Evolutionary conservation across 768 basidiomycete species (phyloP).

Genomic region (Tricholoma matsutake): DNA sequence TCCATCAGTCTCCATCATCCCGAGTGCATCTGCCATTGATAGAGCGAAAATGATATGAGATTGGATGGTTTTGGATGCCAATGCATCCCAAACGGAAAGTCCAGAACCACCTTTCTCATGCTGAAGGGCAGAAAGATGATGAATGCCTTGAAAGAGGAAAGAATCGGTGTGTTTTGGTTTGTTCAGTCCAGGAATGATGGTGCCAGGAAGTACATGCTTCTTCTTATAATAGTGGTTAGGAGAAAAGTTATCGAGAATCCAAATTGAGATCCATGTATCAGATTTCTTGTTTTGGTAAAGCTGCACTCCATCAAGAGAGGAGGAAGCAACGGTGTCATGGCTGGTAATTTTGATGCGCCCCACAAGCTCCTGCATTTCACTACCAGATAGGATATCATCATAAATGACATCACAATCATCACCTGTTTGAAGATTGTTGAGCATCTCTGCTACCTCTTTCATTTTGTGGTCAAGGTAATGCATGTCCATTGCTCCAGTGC

Average conservation of each 20-base stretch:
- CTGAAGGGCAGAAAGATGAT: constrained; percentile 23
- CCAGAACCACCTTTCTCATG: constrained; percentile 12
- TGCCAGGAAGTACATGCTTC: no score
- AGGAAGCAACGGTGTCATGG: no score
- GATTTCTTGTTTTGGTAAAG: no score
- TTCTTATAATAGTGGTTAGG: no score
- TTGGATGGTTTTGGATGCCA: constrained; percentile 5
- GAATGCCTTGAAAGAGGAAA: constrained; percentile 13
- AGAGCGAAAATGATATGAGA: constrained; percentile 16
- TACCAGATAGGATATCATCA: constrained; percentile 30
- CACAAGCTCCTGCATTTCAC: constrained; percentile 25
- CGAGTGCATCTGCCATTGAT: constrained; percentile 26
- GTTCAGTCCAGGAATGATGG: no score
- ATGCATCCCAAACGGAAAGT: constrained; percentile 23
- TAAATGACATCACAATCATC: constrained; percentile 10
- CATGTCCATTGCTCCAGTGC: constrained; percentile 24
- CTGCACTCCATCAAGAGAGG: no score
- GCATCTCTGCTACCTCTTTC: constrained; percentile 1
- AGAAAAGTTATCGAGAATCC: no score
- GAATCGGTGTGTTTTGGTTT: no score
- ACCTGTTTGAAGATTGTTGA: constrained; percentile 9
- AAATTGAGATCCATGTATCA: no score
- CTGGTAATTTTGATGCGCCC: constrained; percentile 16
- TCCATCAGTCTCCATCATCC: constrained; percentile 21
- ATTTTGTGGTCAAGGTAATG: constrained; percentile 20